Evolutionary conservation across 2,329 filamentous ascomycete genomes (phyloP).

Genomic region (Sphaerulina populicola): DNA sequence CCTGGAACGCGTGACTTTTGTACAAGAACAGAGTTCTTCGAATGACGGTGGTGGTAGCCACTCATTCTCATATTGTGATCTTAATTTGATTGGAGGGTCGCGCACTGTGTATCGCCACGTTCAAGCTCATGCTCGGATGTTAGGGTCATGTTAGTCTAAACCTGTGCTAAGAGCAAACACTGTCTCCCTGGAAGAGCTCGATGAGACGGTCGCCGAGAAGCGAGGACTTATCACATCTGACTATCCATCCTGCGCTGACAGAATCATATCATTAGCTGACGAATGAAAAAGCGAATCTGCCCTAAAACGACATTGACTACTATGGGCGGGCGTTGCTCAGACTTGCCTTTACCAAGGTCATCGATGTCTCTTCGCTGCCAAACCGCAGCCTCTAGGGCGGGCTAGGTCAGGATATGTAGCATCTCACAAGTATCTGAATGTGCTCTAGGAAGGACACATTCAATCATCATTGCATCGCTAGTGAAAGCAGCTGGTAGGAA

Average conservation of each 20-base stretch:
- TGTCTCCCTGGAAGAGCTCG: too few relatives aligned
- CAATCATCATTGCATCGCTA: slow-evolving; percentile 21
- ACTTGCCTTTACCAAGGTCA: slow-evolving; percentile 30
- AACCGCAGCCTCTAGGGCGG: slow-evolving; percentile 23
- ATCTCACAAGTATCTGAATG: slow-evolving; percentile 30
- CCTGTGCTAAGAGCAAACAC: too few relatives aligned
- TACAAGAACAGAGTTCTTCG: too few relatives aligned
- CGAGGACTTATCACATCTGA: background rate
- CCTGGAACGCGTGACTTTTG: too few relatives aligned
- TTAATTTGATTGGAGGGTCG: too few relatives aligned
- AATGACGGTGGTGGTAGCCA: too few relatives aligned
- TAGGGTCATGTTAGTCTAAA: too few relatives aligned
- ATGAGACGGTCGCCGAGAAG: too few relatives aligned
- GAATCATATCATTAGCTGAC: background rate
- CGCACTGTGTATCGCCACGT: too few relatives aligned
- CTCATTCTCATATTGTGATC: too few relatives aligned
- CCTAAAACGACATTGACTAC: background rate
- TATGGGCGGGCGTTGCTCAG: slow-evolving; percentile 16
- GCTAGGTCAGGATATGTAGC: slow-evolving; percentile 19
- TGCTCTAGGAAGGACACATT: slow-evolving; percentile 14
- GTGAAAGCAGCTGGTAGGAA: background rate
- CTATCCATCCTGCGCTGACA: background rate
- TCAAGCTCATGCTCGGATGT: too few relatives aligned
- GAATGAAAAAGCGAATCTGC: background rate
- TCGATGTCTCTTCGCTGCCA: slow-evolving; percentile 18